Evolutionary conservation across 169 alveolate species (phyloP), one percentile per base, ranked within the genome.

Genomic region (Sarcocystis neurona): DNA sequence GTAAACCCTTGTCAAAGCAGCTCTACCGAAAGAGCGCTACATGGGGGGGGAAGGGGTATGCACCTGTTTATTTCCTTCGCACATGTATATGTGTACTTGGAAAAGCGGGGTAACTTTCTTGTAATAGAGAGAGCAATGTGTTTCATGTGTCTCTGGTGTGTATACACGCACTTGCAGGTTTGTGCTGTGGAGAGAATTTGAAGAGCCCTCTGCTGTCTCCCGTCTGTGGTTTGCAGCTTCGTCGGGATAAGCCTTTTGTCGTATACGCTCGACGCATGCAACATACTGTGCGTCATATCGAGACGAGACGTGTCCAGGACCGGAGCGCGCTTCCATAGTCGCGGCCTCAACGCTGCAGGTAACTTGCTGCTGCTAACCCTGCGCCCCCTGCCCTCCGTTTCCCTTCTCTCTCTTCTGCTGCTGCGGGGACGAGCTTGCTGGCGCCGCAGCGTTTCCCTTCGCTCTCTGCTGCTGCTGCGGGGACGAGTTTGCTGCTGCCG

Each of bases 321-420:
- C 37, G 99, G 99, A 46, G 95, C 95, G 79, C 94, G 99, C 80
- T 97, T 96, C 88, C 90, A 94, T 75, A 82, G 96, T 60, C 94
- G 99, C 88, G 99, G 99, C 15, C 92, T 97, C 32, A 97, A 96
- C 93, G 50, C 82, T 47, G 93, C 92, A 15, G 98, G 98, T 20
- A 90, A 94, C 39, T 27, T 72, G 18, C 53, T 0, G 0, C 27
- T 18, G 23, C 37, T 34, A 20, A 41, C 58, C 43, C 68, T 77
- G 2, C 41, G 34, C 84, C n/a, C 8, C 48, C 30, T 32, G 37
- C 41, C 1, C 74, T 15, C 70, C 46, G n/a, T 37, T 30, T 53
- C 53, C 20, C 58, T 2, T 10, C 72, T 23, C n/a, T 34, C 30
- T 18, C 72, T 3, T 18, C 30, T 58, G 34, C 5, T 34, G 72